These are phyloP conservation scores for Cladophialophora chaetospira DNA, from an alignment of 2,329 filamentous ascomycete species.

Conservation along the genomic window DNA sequence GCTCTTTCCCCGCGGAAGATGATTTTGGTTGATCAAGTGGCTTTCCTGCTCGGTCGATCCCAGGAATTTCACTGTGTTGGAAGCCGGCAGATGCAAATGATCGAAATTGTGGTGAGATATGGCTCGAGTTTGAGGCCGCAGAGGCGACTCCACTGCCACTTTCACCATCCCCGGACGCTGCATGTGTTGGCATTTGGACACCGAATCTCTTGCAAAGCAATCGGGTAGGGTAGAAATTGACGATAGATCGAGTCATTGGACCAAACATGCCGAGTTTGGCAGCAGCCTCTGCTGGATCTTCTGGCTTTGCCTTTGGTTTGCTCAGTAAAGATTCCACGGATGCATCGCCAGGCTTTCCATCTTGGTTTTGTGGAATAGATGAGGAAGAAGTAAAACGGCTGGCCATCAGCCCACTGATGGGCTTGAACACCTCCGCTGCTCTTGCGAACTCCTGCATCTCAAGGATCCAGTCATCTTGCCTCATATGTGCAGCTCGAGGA, in stretches of 20 bases:
- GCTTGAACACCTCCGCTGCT: conserved; percentile 80
- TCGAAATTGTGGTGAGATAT: conserved; percentile 6
- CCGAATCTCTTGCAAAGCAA: conserved; percentile 95
- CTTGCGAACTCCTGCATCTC: conserved; percentile 79
- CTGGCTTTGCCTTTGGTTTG: conserved; percentile 53
- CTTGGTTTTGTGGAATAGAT: conserved; percentile 38
- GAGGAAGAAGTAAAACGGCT: conserved; percentile 81
- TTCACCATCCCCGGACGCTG: conserved; percentile 27
- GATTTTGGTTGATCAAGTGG: not conserved
- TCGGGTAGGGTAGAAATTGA: conserved; percentile 76
- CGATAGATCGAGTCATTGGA: conserved; percentile 71
- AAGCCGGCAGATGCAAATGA: conserved; percentile 39
- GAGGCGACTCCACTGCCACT: conserved; percentile 36
- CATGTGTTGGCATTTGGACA: conserved; percentile 66
- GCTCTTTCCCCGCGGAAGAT: conserved; percentile 3
- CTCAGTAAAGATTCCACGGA: conserved; percentile 43
- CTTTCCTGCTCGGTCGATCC: conserved; percentile 1
- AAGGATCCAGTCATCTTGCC: conserved; percentile 72
- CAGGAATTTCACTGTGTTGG: conserved; percentile 31
- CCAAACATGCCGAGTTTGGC: conserved; percentile 93
- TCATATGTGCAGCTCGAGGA: conserved; percentile 53
- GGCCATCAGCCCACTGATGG: conserved; percentile 89
- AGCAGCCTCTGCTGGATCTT: conserved; percentile 81
- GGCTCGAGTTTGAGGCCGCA: conserved; percentile 3
- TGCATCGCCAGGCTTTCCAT: conserved; percentile 30